These are phyloP conservation scores for Leccinum disarticulatum DNA, from an alignment of 768 basidiomycete species.

Conservation along the genomic window DNA sequence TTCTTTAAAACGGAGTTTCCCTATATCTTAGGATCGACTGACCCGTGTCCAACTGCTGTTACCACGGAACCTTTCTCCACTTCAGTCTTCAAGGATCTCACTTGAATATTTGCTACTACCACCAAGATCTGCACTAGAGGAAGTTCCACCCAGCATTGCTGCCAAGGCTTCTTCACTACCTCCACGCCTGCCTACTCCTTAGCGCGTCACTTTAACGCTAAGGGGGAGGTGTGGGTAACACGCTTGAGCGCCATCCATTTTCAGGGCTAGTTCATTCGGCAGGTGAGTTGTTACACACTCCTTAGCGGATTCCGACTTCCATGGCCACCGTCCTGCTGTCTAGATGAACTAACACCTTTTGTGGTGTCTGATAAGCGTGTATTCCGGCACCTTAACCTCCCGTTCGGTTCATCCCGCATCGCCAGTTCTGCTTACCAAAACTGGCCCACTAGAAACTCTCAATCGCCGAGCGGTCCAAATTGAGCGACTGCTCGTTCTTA, in stretches of 20 bases:
- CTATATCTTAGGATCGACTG: conserved; percentile 82
- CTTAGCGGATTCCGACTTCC: conserved; percentile 85
- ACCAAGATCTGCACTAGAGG: conserved; percentile 87
- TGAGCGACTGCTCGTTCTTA: conserved; percentile 54
- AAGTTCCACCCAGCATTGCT: conserved; percentile 71
- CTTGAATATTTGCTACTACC: conserved; percentile 88
- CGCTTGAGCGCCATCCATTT: conserved; percentile 89
- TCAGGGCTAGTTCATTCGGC: conserved; percentile 90
- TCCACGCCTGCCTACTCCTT: conserved; percentile 79
- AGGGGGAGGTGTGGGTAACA: conserved; percentile 84
- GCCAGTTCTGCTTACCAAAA: conserved; percentile 75
- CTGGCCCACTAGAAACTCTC: conserved; percentile 73
- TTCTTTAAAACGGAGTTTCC: conserved; percentile 71
- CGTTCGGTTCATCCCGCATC: conserved; percentile 71
- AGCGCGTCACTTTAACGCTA: conserved; percentile 67
- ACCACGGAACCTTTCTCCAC: conserved; percentile 87
- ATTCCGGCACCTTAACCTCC: conserved; percentile 81
- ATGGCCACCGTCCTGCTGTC: conserved; percentile 88
- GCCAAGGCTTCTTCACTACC: conserved; percentile 80
- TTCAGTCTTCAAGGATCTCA: conserved; percentile 86
- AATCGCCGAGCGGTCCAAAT: conserved; percentile 51
- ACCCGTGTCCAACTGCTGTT: conserved; percentile 87
- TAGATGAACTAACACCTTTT: conserved; percentile 85
- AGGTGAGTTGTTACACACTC: conserved; percentile 89
- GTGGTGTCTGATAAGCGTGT: conserved; percentile 83